Conservation (phyloP, 345 rosid species). For the Tarenaya hassleriana region DNA sequence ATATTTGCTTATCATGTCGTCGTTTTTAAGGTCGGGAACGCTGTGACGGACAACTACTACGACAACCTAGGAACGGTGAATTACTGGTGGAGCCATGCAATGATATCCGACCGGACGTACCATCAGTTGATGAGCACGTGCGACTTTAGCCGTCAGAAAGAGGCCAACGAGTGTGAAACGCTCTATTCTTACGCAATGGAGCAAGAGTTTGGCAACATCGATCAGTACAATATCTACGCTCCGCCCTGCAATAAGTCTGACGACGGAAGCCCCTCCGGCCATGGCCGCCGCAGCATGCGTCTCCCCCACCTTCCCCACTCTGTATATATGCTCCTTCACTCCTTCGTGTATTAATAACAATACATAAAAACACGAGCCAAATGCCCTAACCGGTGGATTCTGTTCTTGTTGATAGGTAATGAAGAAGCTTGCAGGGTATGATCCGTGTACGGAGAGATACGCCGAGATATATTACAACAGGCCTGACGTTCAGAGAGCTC, state of each 20-base stretch:
- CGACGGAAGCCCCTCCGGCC: too few species aligned
- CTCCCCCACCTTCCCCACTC: too few species aligned
- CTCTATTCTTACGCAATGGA: slow-evolving; percentile 69
- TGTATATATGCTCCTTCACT: too few species aligned
- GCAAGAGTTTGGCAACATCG: slow-evolving; percentile 69
- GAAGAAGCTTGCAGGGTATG: slow-evolving; percentile 79
- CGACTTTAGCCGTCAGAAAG: slow-evolving; percentile 69
- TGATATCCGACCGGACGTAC: slow-evolving; percentile 86
- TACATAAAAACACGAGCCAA: too few species aligned
- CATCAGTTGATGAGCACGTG: slow-evolving; percentile 70
- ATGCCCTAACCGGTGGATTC: not conserved
- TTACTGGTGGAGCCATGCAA: slow-evolving; percentile 99
- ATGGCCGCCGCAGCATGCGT: too few species aligned
- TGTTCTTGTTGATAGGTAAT: slow-evolving; percentile 30
- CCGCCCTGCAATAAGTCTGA: slow-evolving; percentile 40
- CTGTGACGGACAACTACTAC: slow-evolving; percentile 86
- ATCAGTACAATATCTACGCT: slow-evolving; percentile 64
- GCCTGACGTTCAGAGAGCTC: slow-evolving; percentile 77
- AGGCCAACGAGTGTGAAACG: slow-evolving; percentile 71
- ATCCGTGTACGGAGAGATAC: slow-evolving; percentile 81
- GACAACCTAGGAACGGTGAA: slow-evolving; percentile 95
- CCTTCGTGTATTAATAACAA: too few species aligned
- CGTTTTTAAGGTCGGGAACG: slow-evolving; percentile 72
- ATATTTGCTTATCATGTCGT: not conserved
- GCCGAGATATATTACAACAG: slow-evolving; percentile 78